Conservation (phyloP, 805 yeast species). For the Kockiozyma suomiensis region DNA sequence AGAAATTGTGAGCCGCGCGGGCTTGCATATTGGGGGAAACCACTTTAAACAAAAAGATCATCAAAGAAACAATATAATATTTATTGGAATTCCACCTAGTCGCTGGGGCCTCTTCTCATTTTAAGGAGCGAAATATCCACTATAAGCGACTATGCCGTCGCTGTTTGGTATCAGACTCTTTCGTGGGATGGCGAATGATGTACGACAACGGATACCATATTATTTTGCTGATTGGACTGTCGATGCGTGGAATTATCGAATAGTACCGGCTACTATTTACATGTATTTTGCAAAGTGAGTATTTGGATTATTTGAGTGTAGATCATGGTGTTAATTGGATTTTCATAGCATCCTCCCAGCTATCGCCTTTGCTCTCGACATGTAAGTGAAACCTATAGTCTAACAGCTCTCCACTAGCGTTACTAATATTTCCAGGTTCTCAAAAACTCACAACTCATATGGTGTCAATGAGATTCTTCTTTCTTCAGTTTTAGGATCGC, state of each 20-base stretch:
- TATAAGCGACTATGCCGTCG: neutral
- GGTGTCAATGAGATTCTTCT: slow-evolving; percentile 90
- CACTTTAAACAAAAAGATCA: too few relatives aligned
- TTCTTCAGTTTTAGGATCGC: slow-evolving; percentile 84
- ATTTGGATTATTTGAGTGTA: neutral
- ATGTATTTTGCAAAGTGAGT: slow-evolving; percentile 78
- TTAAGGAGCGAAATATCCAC: too few relatives aligned
- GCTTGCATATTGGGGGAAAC: too few relatives aligned
- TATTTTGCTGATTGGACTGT: slow-evolving; percentile 71
- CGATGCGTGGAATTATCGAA: slow-evolving; percentile 84
- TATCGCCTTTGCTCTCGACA: slow-evolving; percentile 23
- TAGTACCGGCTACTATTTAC: slow-evolving; percentile 78
- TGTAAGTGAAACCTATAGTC: slow-evolving; percentile 3
- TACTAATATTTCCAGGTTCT: slow-evolving; percentile 61
- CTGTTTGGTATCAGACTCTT: slow-evolving; percentile 25
- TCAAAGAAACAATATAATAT: too few relatives aligned
- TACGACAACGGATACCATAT: slow-evolving; percentile 59
- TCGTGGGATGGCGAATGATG: slow-evolving; percentile 57
- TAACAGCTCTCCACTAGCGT: too few relatives aligned
- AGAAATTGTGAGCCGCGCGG: too few relatives aligned
- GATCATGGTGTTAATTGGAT: neutral
- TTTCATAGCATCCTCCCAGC: slow-evolving; percentile 10
- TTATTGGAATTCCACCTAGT: too few relatives aligned
- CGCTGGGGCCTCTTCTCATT: too few relatives aligned
- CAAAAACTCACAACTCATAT: slow-evolving; percentile 79